Conservation (phyloP, 306 rosid species). For the Cucumis cinereus region DNA sequence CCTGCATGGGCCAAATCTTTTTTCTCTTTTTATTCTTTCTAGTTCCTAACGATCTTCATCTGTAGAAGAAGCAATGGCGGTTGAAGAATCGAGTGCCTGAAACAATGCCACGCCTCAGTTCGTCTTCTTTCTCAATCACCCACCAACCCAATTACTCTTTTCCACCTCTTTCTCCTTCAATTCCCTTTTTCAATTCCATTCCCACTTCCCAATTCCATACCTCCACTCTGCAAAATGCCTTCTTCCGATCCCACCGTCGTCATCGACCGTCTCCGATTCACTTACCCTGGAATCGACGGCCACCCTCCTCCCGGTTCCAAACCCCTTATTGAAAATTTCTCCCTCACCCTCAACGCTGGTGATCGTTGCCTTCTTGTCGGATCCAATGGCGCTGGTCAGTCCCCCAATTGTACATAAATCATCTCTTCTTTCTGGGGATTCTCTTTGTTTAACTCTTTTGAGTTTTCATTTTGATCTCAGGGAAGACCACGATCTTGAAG, state of each 20-base stretch:
- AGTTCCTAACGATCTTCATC: neutral
- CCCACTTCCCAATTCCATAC: neutral
- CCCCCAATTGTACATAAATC: neutral
- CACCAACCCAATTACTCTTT: neutral
- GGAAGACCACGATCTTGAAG: conserved; percentile 75
- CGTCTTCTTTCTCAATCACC: neutral
- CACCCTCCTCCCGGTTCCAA: conserved; percentile 79
- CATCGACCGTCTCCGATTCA: conserved; percentile 51
- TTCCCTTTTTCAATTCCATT: neutral
- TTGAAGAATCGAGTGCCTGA: neutral
- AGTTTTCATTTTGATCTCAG: conserved; percentile 8
- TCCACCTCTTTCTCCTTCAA: neutral
- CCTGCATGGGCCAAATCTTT: neutral
- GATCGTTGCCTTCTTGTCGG: conserved; percentile 88
- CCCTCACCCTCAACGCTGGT: conserved; percentile 53
- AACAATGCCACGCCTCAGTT: conserved; percentile 14
- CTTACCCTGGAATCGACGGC: conserved; percentile 94
- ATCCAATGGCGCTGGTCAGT: conserved; percentile 90
- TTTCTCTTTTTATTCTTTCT: no score
- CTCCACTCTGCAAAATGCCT: conserved; percentile 20
- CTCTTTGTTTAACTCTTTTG: neutral
- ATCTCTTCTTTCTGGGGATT: neutral
- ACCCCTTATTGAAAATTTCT: conserved; percentile 65
- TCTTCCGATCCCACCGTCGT: conserved; percentile 26
- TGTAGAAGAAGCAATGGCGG: neutral